Base-by-base conservation (phyloP, 148 eudicot species). In the Fagopyrum homotropicum region DNA sequence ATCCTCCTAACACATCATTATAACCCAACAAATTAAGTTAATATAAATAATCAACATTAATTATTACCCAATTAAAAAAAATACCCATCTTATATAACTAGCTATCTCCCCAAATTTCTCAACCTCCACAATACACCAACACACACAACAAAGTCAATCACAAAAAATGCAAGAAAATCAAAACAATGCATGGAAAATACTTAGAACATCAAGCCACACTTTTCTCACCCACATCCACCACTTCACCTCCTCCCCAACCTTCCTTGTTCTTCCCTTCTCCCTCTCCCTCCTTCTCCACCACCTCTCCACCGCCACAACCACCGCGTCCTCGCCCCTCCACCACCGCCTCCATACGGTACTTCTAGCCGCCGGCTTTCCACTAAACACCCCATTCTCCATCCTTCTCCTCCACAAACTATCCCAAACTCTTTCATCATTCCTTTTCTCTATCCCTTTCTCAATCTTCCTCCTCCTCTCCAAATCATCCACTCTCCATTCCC, bases 391-490 rank as follows among this genome's bases (percentile, higher is more conserved):
- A 4, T 75, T 90, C 48, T 82, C 85, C 82, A 4, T 83, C 29
- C 73, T 89, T 45, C 75, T 91, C 49, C 80, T 78, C 72, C 85
- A 83, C 45, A 90, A 91, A 77, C 87, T 93, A 74, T 89, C 96
- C 4, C 96, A 89, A 72, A 85, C 92, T n/a, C 83, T 89, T 43
- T 75, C 86, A 6, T 77, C 87, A 1, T 88, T 82, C 2, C 48
- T 88, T n/a, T 8, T 88, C 5, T 76, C 83, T 43, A 75, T 89
- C 14, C 98, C 97, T 5, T 88, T 89, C 55, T 50, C 88, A 11
- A 75, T 93, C 51, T 84, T 90, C 14, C 88, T 93, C 72, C 88
- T 93, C 82, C n/a, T 91, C 14, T 76, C 98, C 2, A 93, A 93
- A 69, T 83, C 95, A 49, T 82, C 84, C 6, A 22, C 88, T 40